Evolutionary conservation across 768 basidiomycete genomes (phyloP).

Genomic region (Chalciporus piperatus): DNA sequence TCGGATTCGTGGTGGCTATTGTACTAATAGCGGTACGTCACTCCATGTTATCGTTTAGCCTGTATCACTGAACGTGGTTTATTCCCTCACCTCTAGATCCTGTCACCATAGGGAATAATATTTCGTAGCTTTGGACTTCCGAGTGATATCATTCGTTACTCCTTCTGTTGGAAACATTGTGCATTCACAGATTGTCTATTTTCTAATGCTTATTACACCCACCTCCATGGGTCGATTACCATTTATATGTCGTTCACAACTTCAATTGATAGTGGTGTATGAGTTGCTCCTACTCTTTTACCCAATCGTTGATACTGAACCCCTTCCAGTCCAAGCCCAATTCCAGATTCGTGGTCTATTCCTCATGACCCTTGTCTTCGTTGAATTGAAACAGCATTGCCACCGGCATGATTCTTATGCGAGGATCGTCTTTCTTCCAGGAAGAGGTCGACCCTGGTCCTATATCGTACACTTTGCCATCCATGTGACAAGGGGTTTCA

Average conservation of each 20-base stretch:
- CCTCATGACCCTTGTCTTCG: no score
- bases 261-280: no score
- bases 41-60: neutral
- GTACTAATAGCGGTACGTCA: conserved; percentile 87
- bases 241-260: neutral
- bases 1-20: conserved; percentile 81
- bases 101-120: conserved; percentile 21
- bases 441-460: no score
- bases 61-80: neutral
- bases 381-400: no score
- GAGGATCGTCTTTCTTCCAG: no score
- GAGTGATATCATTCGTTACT: conserved; percentile 6
- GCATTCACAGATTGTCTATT: conserved; percentile 23
- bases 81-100: conserved; percentile 10
- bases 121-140: neutral
- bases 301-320: no score
- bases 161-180: conserved; percentile 9
- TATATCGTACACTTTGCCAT: no score
- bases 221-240: neutral
- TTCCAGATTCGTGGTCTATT: no score
- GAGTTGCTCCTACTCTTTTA: no score
- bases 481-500: no score
- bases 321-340: no score
- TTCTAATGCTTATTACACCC: conserved; percentile 18
- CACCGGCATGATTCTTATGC: no score